Evolutionary conservation across 257 asterid species (phyloP).

Genomic region (Nicotiana paniculata): DNA sequence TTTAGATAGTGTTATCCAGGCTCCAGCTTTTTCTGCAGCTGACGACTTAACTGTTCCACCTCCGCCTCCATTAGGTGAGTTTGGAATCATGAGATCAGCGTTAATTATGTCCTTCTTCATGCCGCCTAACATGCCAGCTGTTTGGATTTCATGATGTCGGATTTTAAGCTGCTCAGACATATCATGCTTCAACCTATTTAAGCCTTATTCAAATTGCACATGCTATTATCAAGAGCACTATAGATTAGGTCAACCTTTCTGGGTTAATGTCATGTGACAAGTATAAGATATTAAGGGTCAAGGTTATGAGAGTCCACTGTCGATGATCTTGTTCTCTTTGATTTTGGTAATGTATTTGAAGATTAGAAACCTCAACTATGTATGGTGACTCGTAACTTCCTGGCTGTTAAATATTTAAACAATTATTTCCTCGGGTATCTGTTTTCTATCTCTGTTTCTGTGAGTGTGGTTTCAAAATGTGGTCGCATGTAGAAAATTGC

Average conservation of each 20-base stretch:
- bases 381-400: neutral
- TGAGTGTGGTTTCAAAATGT: neutral
- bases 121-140: neutral
- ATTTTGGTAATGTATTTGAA: neutral
- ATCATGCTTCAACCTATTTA: neutral
- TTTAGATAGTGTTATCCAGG: slow-evolving; percentile 13
- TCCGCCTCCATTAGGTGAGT: slow-evolving; percentile 47
- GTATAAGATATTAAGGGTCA: neutral
- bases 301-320: neutral
- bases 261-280: neutral
- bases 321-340: neutral
- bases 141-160: neutral
- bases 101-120: neutral
- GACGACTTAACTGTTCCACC: slow-evolving; percentile 40
- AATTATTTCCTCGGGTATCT: neutral
- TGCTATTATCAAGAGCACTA: neutral
- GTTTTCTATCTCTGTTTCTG: neutral
- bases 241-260: slow-evolving; percentile 3
- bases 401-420: neutral
- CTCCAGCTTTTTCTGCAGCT: slow-evolving; percentile 12
- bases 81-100: neutral
- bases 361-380: neutral
- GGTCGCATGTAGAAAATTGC: neutral
- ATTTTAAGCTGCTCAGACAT: slow-evolving; percentile 1
- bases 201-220: neutral